These are phyloP conservation scores for Euclidium syriacum DNA, from an alignment of 345 rosid genomes.

Conservation along the genomic window DNA sequence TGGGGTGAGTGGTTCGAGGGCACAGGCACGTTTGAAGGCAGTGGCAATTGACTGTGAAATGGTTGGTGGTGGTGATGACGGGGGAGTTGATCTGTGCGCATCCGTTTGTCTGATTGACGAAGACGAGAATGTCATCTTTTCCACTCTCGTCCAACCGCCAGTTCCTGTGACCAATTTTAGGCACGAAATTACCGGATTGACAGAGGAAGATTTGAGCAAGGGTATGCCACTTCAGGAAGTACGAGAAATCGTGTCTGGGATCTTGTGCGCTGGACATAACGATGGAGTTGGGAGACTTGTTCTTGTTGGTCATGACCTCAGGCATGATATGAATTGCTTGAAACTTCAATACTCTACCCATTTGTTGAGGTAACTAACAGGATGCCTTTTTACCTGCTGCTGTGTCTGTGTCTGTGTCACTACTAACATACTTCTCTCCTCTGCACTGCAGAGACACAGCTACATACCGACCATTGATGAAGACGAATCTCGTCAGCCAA, in stretches of 20 bases:
- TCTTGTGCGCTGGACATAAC: conserved; percentile 51
- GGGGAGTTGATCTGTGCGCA: conserved; percentile 54
- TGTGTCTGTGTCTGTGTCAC: neutral
- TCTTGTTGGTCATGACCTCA: conserved; percentile 69
- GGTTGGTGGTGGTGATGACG: conserved; percentile 72
- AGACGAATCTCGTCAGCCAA: conserved; percentile 72
- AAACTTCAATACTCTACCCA: conserved; percentile 53
- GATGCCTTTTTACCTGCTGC: neutral
- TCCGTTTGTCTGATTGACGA: conserved; percentile 65
- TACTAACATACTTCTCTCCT: neutral
- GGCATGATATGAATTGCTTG: conserved; percentile 61
- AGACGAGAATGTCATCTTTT: conserved; percentile 56
- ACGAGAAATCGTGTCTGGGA: conserved; percentile 34
- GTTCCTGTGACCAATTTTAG: conserved; percentile 52
- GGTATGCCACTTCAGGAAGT: conserved; percentile 52
- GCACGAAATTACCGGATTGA: conserved; percentile 60
- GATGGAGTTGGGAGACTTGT: conserved; percentile 57
- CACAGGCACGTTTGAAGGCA: conserved; percentile 34
- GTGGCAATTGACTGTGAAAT: conserved; percentile 72
- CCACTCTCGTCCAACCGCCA: conserved; percentile 53
- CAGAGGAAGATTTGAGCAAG: conserved; percentile 55
- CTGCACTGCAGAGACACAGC: conserved; percentile 62
- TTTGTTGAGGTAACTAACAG: conserved; percentile 59
- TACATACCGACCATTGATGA: conserved; percentile 63
- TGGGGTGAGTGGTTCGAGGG: conserved; percentile 8